phyloP scores from a whole-genome alignment of 805 yeast genomes.

The Vanderwaltozyma tropicalis region DNA sequence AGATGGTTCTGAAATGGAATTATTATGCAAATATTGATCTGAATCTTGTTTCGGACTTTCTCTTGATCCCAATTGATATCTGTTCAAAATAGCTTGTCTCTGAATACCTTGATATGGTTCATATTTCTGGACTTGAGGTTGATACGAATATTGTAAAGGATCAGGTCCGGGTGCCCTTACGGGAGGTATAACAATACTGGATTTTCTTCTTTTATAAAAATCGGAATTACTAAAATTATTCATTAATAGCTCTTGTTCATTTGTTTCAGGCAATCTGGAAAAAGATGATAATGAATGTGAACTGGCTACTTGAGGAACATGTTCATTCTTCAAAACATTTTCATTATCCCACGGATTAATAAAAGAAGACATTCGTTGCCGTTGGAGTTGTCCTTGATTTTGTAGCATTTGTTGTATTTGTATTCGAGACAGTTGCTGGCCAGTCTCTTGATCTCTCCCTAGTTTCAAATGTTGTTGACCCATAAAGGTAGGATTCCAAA shows the following conservation, averaged over 20 bases:
- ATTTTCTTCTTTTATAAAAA: conserved; percentile 21
- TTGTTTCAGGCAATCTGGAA: background rate
- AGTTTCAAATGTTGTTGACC: background rate
- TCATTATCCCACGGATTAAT: conserved; percentile 12
- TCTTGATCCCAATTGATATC: too few species aligned
- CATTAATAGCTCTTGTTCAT: background rate
- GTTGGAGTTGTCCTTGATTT: background rate
- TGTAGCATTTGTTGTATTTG: background rate
- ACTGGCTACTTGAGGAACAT: background rate
- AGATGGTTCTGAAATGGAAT: too few species aligned
- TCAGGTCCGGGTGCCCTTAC: conserved; percentile 36
- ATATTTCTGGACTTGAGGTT: background rate
- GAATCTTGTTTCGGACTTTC: too few species aligned
- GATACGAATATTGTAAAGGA: conserved; percentile 8
- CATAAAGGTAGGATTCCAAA: background rate
- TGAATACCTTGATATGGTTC: background rate
- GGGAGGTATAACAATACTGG: conserved; percentile 33
- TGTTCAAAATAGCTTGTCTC: too few species aligned
- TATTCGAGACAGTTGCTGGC: too few species aligned
- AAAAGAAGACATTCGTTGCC: conserved; percentile 1
- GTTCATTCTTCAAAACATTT: background rate
- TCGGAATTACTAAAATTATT: background rate
- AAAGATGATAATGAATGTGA: too few species aligned
- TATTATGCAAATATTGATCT: too few species aligned
- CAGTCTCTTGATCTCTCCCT: too few species aligned